phyloP scores from a whole-genome alignment of 371 early-diverging fungal species.

The Mucor piriformis region DNA sequence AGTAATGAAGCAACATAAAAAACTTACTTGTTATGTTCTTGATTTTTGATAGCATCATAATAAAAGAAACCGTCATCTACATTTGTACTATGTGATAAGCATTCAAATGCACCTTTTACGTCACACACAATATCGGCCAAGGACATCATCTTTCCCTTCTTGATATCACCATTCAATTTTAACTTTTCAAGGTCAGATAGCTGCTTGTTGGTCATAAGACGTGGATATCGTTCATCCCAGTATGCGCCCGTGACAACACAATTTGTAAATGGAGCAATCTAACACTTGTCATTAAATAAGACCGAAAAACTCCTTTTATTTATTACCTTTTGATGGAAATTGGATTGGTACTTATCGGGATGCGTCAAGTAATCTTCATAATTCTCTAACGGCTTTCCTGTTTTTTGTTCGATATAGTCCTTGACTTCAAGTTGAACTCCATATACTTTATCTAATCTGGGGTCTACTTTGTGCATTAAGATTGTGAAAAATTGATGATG shows the following conservation, averaged over 20 bases:
- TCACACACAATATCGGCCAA: constrained; percentile 96
- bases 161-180: constrained; percentile 47
- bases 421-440: constrained; percentile 74
- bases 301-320: not conserved
- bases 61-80: constrained; percentile 93
- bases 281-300: not conserved
- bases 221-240: constrained; percentile 91
- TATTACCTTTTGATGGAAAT: constrained; percentile 79
- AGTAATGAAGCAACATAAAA: not conserved
- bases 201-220: constrained; percentile 85
- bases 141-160: constrained; percentile 75
- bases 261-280: constrained; percentile 90
- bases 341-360: constrained; percentile 82
- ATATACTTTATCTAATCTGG: constrained; percentile 71
- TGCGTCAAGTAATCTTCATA: constrained; percentile 74
- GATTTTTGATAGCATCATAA: constrained; percentile 77
- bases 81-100: constrained; percentile 83
- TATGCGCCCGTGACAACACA: constrained; percentile 94
- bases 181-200: constrained; percentile 64
- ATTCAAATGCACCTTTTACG: constrained; percentile 92
- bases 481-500: not conserved
- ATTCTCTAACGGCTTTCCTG: constrained; percentile 60
- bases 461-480: constrained; percentile 38
- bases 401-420: constrained; percentile 83
- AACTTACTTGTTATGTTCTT: constrained; percentile 75